These are phyloP conservation scores for Lichtheimia corymbifera DNA, from an alignment of 371 early-diverging fungal genomes.

Conservation along the genomic window DNA sequence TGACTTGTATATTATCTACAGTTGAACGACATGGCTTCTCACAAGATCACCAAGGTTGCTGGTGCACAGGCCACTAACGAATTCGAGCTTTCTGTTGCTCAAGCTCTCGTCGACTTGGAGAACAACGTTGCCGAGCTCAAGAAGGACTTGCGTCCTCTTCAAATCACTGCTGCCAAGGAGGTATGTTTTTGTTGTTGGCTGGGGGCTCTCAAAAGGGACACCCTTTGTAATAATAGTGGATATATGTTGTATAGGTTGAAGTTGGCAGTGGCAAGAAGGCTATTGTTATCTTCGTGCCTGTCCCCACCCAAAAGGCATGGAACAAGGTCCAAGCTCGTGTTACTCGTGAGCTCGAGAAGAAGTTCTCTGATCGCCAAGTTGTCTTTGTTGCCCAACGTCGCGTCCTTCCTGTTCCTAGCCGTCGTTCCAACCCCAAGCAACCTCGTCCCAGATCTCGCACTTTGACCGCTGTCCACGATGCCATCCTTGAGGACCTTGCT, in stretches of 20 bases:
- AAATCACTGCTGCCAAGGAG: slow-evolving; percentile 94
- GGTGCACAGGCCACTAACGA: slow-evolving; percentile 77
- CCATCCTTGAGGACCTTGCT: slow-evolving; percentile 94
- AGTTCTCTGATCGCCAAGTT: slow-evolving; percentile 98
- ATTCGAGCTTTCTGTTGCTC: slow-evolving; percentile 93
- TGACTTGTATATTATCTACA: neutral
- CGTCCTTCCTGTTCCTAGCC: slow-evolving; percentile 90
- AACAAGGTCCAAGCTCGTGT: slow-evolving; percentile 93
- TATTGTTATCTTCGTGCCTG: slow-evolving; percentile 95
- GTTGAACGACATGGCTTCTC: slow-evolving; percentile 39
- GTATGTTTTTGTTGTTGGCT: slow-evolving; percentile 20
- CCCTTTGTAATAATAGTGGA: neutral
- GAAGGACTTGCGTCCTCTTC: slow-evolving; percentile 91
- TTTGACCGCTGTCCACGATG: slow-evolving; percentile 94
- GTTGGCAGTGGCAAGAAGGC: slow-evolving; percentile 94
- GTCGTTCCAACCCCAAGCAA: slow-evolving; percentile 86
- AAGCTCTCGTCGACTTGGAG: slow-evolving; percentile 94
- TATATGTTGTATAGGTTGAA: slow-evolving; percentile 65
- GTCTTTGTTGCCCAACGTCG: slow-evolving; percentile 92
- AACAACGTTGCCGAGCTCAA: slow-evolving; percentile 91
- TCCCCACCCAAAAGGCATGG: slow-evolving; percentile 89
- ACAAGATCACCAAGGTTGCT: slow-evolving; percentile 81
- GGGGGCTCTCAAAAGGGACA: neutral
- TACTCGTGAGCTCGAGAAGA: slow-evolving; percentile 98
- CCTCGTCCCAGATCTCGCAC: slow-evolving; percentile 95